Percentiles rank a stretch among this genome's conserved stretches.
These are phyloP conservation scores for Carallia pectinifolia DNA, from an alignment of 345 rosid species.

Conservation along the genomic window DNA sequence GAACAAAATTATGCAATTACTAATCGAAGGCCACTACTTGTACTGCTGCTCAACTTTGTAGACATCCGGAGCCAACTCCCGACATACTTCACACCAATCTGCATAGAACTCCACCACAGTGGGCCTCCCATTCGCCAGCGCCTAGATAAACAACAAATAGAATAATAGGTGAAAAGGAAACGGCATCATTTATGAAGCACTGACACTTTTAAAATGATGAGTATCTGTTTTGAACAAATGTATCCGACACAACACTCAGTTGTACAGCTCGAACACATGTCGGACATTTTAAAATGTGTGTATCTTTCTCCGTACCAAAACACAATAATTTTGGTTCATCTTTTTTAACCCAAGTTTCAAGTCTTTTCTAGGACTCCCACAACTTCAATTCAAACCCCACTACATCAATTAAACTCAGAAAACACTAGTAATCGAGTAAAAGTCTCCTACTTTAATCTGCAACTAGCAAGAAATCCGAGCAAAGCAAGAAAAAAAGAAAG, in stretches of 20 bases:
- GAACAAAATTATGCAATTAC: not conserved
- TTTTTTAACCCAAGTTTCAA: no score
- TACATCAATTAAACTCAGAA: no score
- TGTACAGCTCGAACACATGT: no score
- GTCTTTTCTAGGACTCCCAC: no score
- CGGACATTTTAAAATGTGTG: no score
- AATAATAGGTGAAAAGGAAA: not conserved
- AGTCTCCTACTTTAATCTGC: not conserved
- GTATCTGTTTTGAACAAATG: no score
- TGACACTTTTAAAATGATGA: no score
- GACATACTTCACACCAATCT: slow-evolving; percentile 97
- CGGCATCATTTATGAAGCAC: not conserved
- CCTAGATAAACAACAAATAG: slow-evolving; percentile 38
- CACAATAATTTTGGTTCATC: no score
- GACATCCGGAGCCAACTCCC: slow-evolving; percentile 90
- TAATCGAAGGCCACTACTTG: slow-evolving; percentile 44
- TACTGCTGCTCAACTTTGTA: slow-evolving; percentile 90
- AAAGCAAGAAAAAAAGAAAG: not conserved
- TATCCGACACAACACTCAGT: no score
- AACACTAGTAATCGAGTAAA: no score
- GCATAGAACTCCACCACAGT: slow-evolving; percentile 97
- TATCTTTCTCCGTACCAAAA: no score
- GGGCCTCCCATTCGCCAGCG: slow-evolving; percentile 88
- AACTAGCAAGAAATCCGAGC: not conserved
- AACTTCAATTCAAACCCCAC: no score